Evolutionary conservation across 192 early-diverging fungal genomes (phyloP), one percentile per base, ranked within the genome.

Genomic region (Entomortierella lignicola): DNA sequence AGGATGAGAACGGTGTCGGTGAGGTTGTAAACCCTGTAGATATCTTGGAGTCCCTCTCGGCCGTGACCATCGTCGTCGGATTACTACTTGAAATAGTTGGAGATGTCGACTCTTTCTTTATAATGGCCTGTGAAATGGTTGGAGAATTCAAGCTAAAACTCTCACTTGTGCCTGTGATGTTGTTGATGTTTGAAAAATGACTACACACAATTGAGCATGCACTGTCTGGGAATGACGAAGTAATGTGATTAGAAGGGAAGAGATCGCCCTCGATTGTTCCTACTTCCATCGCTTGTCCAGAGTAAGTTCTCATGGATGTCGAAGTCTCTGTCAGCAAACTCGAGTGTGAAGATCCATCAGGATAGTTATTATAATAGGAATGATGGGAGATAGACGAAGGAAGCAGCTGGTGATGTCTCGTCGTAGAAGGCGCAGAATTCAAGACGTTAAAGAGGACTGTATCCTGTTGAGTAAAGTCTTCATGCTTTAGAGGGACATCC

Each of bases 161-260:
- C 55, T 13, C 37, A 32, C 61, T 63, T 12, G 12, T 47, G 20
- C 44, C 17, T 18, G 41, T 30, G 37, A 8, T 44, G 21, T 32
- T n/a, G 32, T 20, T 42, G 17, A 47, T 17, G 29, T 63, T 32
- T 25, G 61, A 4, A 37, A 10, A 42, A 13, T 6, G 39, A 42
- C 12, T 4, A 27, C 21, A 34, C 41, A 56, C 44, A 21, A 56
- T 55, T 26, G 63, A 66, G 18, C 52, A 21, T 23, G 54, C 27
- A 13, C 48, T 31, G 6, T 37, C 15, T 12, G 67, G 58, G 23
- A 61, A 39, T 7, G 67, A 69, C 5, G 67, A 61, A 15, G 67
- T 34, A 0, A 61, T 25, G 15, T 30, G 65, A 30, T 43, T 47
- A 17, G 55, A 2, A 26, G n/a, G 48, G 60, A 54, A 59, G 56